These are phyloP conservation scores for Ceratocystis ficicola DNA, from an alignment of 2,329 filamentous ascomycete genomes.

Conservation along the genomic window DNA sequence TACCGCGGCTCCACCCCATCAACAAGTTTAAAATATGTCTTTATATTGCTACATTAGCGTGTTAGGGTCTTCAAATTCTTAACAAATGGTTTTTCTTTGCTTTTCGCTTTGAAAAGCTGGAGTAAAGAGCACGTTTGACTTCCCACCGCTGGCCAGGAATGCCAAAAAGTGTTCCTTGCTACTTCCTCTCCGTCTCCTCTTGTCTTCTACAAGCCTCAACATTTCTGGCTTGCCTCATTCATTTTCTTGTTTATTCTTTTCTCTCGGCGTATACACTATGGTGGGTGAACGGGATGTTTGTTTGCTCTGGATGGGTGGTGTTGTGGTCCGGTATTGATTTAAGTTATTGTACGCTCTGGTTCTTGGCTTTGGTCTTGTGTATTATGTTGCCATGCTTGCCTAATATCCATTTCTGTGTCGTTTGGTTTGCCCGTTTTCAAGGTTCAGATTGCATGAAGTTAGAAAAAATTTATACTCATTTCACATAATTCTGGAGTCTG, in stretches of 20 bases:
- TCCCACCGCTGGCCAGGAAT: background rate
- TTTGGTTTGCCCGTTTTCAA: background rate
- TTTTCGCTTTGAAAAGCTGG: no score
- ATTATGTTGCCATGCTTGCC: background rate
- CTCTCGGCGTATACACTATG: slow-evolving; percentile 22
- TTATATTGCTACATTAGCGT: no score
- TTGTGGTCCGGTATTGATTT: background rate
- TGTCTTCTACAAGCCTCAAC: background rate
- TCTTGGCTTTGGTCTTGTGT: background rate
- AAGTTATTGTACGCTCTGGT: background rate
- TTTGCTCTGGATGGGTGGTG: background rate
- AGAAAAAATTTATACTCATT: background rate
- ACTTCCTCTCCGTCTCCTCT: background rate
- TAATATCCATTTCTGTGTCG: background rate
- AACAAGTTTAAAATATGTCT: background rate
- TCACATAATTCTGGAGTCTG: no score
- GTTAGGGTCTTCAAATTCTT: no score
- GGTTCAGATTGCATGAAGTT: background rate
- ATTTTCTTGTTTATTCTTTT: background rate
- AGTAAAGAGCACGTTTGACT: background rate
- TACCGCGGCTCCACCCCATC: background rate
- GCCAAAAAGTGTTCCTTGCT: background rate
- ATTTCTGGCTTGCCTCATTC: background rate
- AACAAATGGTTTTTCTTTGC: no score
- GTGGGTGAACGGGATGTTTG: background rate